Evolutionary conservation across 78 protist species (phyloP), one percentile per base, ranked within the genome.

Genomic region (Isochrysis galbana): DNA sequence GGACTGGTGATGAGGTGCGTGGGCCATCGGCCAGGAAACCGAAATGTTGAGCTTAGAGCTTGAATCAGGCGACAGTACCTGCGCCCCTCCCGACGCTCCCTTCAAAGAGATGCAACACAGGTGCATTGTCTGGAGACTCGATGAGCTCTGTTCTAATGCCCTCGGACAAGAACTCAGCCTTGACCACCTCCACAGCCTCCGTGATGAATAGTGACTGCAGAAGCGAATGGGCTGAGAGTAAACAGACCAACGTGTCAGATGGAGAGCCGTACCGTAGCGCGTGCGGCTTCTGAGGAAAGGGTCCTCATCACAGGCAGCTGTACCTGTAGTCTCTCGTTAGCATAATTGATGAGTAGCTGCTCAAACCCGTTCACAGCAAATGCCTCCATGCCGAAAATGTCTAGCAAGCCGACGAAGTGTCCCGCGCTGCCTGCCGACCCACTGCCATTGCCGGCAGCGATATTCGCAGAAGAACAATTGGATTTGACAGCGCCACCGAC

Each of bases 351-450:
- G 34, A 38, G 47, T 34, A 78, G 86, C 48, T 78, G 86, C 86
- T 78, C 86, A 10, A 41, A 41, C 25, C 48, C 47, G n/a, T 78
- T 78, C 34, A 0, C 5, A 32, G 0, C 86, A 11, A 78, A 78
- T 29, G 21, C 3, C 47, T 78, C 86, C 14, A 78, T 14, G 14
- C 86, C 86, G 5, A 41, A 78, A n/a, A 78, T 97, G 94, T 98
- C 99, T 7, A 97, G 94, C 26, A 98, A 5, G 61, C 67, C 88
- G 61, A 82, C 42, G 44, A 34, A 72, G 32, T n/a, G 2, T 14
- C 19, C 29, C 82, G 82, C 42, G 25, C 44, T 41, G 25, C 22
- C 44, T 4, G 19, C 82, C 17, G 11, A 23, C 74, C 38, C 32
- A 23, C 38, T 11, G 38, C 61, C 61, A 14, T 14, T 14, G 61